phyloP scores from a whole-genome alignment of 2,329 filamentous ascomycete genomes.

The Raffaelea arxii region DNA sequence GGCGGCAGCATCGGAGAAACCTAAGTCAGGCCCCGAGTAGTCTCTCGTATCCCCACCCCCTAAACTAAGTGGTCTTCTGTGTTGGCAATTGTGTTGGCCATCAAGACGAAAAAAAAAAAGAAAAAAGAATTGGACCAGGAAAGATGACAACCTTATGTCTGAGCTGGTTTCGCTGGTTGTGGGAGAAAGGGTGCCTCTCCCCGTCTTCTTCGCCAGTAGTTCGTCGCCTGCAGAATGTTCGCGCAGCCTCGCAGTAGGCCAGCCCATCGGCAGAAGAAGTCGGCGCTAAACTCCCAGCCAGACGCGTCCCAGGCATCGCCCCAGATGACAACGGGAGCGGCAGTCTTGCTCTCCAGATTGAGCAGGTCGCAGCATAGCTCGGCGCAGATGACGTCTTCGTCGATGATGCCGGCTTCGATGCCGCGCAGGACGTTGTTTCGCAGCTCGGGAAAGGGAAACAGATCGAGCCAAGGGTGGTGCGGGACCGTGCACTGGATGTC shows the following conservation, averaged over 20 bases:
- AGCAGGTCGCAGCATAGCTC: constrained; percentile 16
- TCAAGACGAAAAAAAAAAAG: too few species aligned
- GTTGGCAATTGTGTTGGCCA: too few species aligned
- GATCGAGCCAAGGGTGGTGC: constrained; percentile 21
- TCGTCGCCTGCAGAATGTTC: constrained; percentile 24
- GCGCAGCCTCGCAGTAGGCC: constrained; percentile 27
- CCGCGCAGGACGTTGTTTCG: constrained; percentile 18
- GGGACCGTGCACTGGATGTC: constrained; percentile 15
- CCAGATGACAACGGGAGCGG: constrained; percentile 24
- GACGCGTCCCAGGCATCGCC: constrained; percentile 24
- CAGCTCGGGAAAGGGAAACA: constrained; percentile 16
- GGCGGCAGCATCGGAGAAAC: too few species aligned
- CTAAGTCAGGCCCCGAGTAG: too few species aligned
- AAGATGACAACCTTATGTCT: too few species aligned
- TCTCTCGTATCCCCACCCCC: too few species aligned
- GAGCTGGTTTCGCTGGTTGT: too few species aligned
- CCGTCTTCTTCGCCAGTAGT: constrained; percentile 24
- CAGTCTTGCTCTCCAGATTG: constrained; percentile 3
- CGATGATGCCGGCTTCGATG: constrained; percentile 7
- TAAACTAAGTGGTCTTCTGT: too few species aligned
- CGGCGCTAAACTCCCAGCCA: constrained; percentile 31
- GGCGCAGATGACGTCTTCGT: constrained; percentile 10
- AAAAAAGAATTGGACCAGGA: too few species aligned
- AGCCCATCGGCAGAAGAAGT: constrained; percentile 25
- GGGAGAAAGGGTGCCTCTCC: too few species aligned